These are phyloP conservation scores for Dothiorella sarmentorum DNA, from an alignment of 2,329 filamentous ascomycete species.

Conservation along the genomic window DNA sequence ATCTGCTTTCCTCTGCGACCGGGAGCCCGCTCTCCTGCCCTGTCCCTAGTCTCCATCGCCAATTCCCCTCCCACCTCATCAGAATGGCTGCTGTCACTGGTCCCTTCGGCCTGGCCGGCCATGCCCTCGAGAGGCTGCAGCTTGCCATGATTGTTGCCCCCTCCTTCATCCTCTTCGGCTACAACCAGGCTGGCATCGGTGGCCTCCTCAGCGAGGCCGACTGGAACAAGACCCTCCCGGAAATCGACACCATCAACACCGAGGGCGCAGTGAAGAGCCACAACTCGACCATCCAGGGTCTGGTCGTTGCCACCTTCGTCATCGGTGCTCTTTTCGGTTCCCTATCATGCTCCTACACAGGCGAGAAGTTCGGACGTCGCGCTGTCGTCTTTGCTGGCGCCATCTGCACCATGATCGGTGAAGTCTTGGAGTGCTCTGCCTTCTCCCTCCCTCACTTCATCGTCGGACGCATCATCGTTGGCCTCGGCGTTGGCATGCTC, in stretches of 20 bases:
- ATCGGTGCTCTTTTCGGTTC: conserved; percentile 48
- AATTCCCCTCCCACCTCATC: conserved; percentile 38
- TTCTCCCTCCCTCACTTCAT: conserved; percentile 47
- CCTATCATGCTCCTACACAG: conserved; percentile 44
- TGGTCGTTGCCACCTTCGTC: conserved; percentile 45
- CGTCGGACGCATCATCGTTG: conserved; percentile 45
- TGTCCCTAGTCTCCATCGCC: background rate
- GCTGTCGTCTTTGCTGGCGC: conserved; percentile 44
- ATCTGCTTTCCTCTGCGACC: background rate
- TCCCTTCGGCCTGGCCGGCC: conserved; percentile 25
- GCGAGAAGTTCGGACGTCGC: conserved; percentile 45
- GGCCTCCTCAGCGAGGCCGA: conserved; percentile 42
- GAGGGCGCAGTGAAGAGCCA: conserved; percentile 41
- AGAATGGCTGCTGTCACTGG: conserved; percentile 44
- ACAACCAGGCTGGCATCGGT: conserved; percentile 52
- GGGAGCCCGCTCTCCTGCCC: background rate
- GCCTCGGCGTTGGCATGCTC: conserved; percentile 44
- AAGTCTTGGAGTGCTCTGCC: conserved; percentile 44
- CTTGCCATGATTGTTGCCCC: conserved; percentile 39
- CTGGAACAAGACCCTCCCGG: conserved; percentile 46
- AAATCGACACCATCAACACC: conserved; percentile 48
- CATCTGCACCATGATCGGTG: conserved; percentile 41
- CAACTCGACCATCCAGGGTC: conserved; percentile 46
- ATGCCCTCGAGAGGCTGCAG: conserved; percentile 30
- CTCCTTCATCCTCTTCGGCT: conserved; percentile 50